Percentiles rank a stretch among this genome's conserved stretches.
phyloP scores from a whole-genome alignment of 805 yeast species.

The Wickerhamiella spandovensis region DNA sequence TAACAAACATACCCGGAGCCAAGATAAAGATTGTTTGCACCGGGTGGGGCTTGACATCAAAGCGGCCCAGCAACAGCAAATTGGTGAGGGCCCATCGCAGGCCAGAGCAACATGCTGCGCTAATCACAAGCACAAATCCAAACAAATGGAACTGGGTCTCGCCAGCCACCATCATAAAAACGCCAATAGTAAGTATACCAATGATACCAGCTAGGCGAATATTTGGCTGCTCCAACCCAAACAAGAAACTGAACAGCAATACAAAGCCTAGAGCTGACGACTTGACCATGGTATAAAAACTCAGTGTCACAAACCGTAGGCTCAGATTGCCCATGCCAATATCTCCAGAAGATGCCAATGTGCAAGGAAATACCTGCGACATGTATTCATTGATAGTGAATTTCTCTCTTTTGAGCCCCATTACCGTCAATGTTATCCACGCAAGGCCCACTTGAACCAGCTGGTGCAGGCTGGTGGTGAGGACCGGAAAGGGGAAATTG shows the following conservation, averaged over 20 bases:
- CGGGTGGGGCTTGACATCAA: conserved; percentile 36
- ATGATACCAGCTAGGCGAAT: conserved; percentile 60
- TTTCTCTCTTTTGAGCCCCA: conserved; percentile 19
- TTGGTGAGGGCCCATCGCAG: conserved; percentile 94
- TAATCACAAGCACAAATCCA: conserved; percentile 64
- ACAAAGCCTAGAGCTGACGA: conserved; percentile 84
- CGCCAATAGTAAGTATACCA: conserved; percentile 67
- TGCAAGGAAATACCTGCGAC: conserved; percentile 62
- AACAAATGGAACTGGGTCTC: conserved; percentile 27
- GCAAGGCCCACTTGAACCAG: conserved; percentile 47
- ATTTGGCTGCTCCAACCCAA: conserved; percentile 62
- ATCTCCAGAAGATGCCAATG: conserved; percentile 81
- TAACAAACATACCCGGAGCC: conserved; percentile 68
- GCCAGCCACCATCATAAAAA: conserved; percentile 65
- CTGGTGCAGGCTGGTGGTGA: conserved; percentile 81
- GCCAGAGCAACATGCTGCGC: conserved; percentile 75
- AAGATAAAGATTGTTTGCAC: conserved; percentile 70
- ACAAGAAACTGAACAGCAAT: conserved; percentile 70
- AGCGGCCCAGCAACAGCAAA: conserved; percentile 47
- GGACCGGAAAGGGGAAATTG: conserved; percentile 69
- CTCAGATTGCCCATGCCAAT: conserved; percentile 87
- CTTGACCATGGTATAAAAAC: conserved; percentile 86
- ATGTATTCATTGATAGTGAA: conserved; percentile 21
- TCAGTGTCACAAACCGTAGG: conserved; percentile 61
- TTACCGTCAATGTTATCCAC: conserved; percentile 29